phyloP scores from a whole-genome alignment of 768 basidiomycete genomes.

The Phylloporus sp. region DNA sequence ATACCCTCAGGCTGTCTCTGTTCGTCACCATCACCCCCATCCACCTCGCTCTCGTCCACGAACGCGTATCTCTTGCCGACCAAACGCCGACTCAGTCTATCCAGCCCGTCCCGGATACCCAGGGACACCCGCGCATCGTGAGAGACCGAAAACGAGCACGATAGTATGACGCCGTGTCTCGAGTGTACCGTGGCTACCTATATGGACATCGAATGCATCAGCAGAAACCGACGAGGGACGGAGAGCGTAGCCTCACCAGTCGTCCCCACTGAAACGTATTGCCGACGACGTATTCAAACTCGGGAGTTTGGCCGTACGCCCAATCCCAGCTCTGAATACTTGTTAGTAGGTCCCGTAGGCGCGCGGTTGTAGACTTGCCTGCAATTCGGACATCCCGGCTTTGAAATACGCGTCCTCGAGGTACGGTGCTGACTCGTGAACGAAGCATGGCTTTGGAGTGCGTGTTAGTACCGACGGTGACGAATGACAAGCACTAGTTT shows the following conservation, averaged over 20 bases:
- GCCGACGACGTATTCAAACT: constrained; percentile 66
- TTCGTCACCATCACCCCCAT: neutral
- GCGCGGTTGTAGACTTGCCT: constrained; percentile 37
- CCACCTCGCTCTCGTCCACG: constrained; percentile 24
- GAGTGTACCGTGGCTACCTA: constrained; percentile 47
- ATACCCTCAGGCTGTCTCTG: constrained; percentile 1
- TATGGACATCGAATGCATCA: too few relatives aligned
- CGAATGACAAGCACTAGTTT: neutral
- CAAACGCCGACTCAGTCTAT: constrained; percentile 24
- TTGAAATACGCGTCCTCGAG: constrained; percentile 54
- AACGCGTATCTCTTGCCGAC: constrained; percentile 38
- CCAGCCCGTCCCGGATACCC: neutral
- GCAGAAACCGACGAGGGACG: too few relatives aligned
- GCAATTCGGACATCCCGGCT: constrained; percentile 68
- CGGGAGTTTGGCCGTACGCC: constrained; percentile 89
- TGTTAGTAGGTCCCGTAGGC: neutral
- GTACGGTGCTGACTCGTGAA: constrained; percentile 45
- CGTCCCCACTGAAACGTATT: constrained; percentile 49
- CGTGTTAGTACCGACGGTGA: neutral
- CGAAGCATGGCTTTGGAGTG: constrained; percentile 33
- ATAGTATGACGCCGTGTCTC: constrained; percentile 53
- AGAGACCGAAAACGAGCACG: constrained; percentile 10
- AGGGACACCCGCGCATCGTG: neutral
- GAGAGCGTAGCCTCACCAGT: constrained; percentile 33
- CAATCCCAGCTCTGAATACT: constrained; percentile 79